Base-by-base conservation (phyloP, 257 asterid species). In the Nicotiana otophora region DNA sequence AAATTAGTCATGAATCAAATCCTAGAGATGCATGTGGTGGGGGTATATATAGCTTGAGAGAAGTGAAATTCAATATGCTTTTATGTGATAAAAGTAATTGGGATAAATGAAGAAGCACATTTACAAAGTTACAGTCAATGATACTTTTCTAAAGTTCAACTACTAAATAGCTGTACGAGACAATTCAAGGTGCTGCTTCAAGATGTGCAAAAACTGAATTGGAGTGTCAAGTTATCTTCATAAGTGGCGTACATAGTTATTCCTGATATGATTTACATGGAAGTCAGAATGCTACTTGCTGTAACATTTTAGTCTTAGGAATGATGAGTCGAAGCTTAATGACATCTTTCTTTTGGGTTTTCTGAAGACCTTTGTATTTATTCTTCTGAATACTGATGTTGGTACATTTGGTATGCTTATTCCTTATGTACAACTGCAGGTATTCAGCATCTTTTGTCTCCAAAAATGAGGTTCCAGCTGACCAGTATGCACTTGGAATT, bases 361-460 rank as follows among this genome's bases (percentile, higher is more conserved):
- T 15, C 51, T 5, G 15, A 51, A 51, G 80, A 75, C 10, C 2
- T 75, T 51, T 28, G 26, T 51, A 51, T 51, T 26, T 3, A 2
- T 74, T 48, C 80, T 48, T 74, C 20, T 74, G 30, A n/a, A 31
- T 74, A 28, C 67, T 77, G 8, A 83, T 64, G 4, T 23, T 36
- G 39, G n/a, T 55, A 54, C n/a, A 19, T 74, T 65, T 82, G 6
- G 17, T 33, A 68, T 72, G 51, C 82, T 74, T 78, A 12, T 82
- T 31, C 20, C 57, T 70, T 3, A 51, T 84, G 83, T 70, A n/a
- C 63, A 48, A 11, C 20, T 81, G 57, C 97, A 96, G 99, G 86
- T 96, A 96, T 80, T 94, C 99, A 34, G 95, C 92, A 53, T 88
- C 89, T 74, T 28, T 94, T 61, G 98, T 96, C 83, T 87, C 94